Conservation (phyloP, 2,329 filamentous ascomycete genomes). For the Fusarium sp. region DNA sequence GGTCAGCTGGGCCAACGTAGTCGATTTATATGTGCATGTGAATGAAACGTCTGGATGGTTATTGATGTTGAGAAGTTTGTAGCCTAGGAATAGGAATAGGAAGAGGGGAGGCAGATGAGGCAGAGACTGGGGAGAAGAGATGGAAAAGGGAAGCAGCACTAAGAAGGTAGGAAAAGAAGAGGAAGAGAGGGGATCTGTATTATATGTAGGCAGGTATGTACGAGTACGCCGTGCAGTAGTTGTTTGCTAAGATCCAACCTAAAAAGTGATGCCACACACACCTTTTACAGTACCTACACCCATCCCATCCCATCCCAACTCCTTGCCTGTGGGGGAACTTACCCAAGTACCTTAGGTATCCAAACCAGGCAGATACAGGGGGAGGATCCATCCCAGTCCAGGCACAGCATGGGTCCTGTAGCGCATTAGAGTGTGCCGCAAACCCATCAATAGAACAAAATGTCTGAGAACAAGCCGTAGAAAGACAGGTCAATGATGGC, state of each 20-base stretch:
- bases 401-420: slow-evolving; percentile 32
- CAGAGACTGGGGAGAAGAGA: slow-evolving; percentile 4
- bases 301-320: slow-evolving; percentile 13
- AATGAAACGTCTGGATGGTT: slow-evolving; percentile 19
- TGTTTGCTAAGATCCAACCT: slow-evolving; percentile 32
- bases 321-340: slow-evolving; percentile 26
- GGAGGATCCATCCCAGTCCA: slow-evolving; percentile 35
- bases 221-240: slow-evolving; percentile 2
- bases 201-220: slow-evolving; percentile 18
- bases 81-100: slow-evolving; percentile 6
- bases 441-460: slow-evolving; percentile 12
- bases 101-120: slow-evolving; percentile 15
- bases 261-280: slow-evolving; percentile 40
- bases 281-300: slow-evolving; percentile 18
- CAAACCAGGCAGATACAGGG: slow-evolving; percentile 40
- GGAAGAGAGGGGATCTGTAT: slow-evolving; percentile 10
- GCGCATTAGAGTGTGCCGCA: slow-evolving; percentile 15
- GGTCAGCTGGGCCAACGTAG: slow-evolving; percentile 35
- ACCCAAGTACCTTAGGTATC: neutral
- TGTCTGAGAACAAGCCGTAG: slow-evolving; percentile 38
- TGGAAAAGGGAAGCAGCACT: slow-evolving; percentile 10
- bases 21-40: slow-evolving; percentile 31
- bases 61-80: slow-evolving; percentile 23
- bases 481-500: slow-evolving; percentile 31
- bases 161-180: slow-evolving; percentile 10